Base-by-base conservation (phyloP, 176 grass and related monocot genomes). In the Alloteropsis semialata region DNA sequence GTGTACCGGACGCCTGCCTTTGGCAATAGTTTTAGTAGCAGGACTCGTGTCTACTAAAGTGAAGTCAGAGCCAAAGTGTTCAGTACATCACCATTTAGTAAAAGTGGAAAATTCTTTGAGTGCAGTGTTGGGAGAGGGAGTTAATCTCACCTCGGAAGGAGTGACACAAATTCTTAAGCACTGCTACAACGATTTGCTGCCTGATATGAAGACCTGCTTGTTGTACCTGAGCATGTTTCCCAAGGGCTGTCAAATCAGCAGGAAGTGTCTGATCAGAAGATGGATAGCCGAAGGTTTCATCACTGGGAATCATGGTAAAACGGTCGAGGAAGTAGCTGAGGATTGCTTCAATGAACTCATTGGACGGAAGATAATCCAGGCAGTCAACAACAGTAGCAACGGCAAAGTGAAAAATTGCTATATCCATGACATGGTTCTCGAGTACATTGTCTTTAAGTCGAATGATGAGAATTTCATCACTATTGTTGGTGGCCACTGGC, bases 261-360 rank as follows among this genome's bases (percentile, higher is more conserved):
- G 76, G 37, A 86, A 79, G 57, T 16, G 53, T 30, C 62, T 81
- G 13, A 44, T 65, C 8, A 66, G 84, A 66, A 72, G 57, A 44
- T 86, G 84, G 76, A 73, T 86, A 13, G 43, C 84, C 3, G 84
- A 86, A 80, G 57, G 76, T 0, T 86, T 86, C 58, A 39, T 88
- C 0, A 3, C 17, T 24, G 86, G 75, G 14, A 69, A 69, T 8
- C 29, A 69, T 48, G 79, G 86, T 4, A 73, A 59, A 10, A 82
- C 70, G 0, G 3, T 25, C 0, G 71, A 82, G 11, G 79, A 87
- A 49, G 78, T 87, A n/a, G n/a, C n/a, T n/a, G n/a, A n/a, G n/a
- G n/a, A n/a, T n/a, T n/a, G n/a, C n/a, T n/a, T n/a, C n/a, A n/a
- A n/a, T n/a, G n/a, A n/a, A n/a, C n/a, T n/a, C n/a, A n/a, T n/a